These are phyloP conservation scores for Chlorella sorokiniana DNA, from an alignment of 139 green algal genomes.

Conservation along the genomic window DNA sequence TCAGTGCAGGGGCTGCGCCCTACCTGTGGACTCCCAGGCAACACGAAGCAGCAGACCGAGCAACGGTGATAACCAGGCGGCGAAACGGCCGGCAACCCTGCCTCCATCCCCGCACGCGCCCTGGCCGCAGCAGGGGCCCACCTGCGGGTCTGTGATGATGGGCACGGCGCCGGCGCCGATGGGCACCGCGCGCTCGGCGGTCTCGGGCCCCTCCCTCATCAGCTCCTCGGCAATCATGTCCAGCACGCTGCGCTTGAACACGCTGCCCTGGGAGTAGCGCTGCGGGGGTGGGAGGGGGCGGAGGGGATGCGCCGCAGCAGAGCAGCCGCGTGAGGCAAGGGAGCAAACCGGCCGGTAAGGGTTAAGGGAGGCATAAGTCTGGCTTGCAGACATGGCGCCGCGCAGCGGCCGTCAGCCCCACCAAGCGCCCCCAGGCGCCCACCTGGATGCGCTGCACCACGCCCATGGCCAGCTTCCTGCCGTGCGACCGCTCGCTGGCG, in stretches of 20 bases:
- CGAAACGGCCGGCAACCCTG: too few relatives aligned
- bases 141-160: conserved; percentile 31
- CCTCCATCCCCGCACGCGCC: too few relatives aligned
- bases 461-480: conserved; percentile 56
- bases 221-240: conserved; percentile 91
- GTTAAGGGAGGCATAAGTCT: too few relatives aligned
- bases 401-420: too few relatives aligned
- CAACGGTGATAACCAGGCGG: too few relatives aligned
- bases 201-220: conserved; percentile 43
- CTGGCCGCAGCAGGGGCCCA: too few relatives aligned
- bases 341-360: too few relatives aligned
- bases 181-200: conserved; percentile 16
- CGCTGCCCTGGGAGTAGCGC: conserved; percentile 69
- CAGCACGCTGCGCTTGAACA: conserved; percentile 83
- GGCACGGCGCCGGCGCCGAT: conserved; percentile 13
- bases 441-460: conserved; percentile 83
- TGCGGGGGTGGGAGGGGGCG: conserved; percentile 16
- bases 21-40: not conserved
- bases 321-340: too few relatives aligned
- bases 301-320: not conserved
- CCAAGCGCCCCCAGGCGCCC: not conserved
- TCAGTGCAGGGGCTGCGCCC: not conserved
- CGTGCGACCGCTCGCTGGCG: conserved; percentile 45
- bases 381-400: too few relatives aligned
- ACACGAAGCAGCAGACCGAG: too few relatives aligned